Percentiles rank a stretch among this genome's conserved stretches.
These are phyloP conservation scores for Celoporthe dispersa DNA, from an alignment of 2,329 filamentous ascomycete genomes.

Conservation along the genomic window DNA sequence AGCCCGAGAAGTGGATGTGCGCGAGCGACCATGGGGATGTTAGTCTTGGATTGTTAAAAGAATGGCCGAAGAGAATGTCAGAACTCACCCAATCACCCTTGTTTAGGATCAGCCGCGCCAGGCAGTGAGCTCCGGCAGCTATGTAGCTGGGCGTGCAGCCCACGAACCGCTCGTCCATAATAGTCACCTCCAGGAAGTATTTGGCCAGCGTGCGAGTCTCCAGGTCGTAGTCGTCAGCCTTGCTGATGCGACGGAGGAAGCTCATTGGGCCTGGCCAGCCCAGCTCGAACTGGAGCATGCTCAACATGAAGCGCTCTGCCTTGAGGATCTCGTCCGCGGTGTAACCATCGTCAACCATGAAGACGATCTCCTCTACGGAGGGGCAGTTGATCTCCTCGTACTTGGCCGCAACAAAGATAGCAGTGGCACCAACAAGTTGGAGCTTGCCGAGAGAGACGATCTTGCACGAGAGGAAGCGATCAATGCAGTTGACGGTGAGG, in stretches of 20 bases:
- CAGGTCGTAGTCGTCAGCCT: slow-evolving; percentile 95
- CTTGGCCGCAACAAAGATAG: slow-evolving; percentile 94
- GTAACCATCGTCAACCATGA: slow-evolving; percentile 96
- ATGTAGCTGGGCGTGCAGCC: slow-evolving; percentile 88
- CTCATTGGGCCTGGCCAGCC: slow-evolving; percentile 99
- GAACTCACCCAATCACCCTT: slow-evolving; percentile 90
- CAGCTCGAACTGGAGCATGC: slow-evolving; percentile 92
- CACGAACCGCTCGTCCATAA: slow-evolving; percentile 98
- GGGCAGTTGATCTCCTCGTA: slow-evolving; percentile 99
- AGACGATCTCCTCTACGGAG: slow-evolving; percentile 92
- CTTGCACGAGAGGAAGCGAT: slow-evolving; percentile 93
- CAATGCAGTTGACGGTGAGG: slow-evolving; percentile 94
- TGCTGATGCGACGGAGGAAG: slow-evolving; percentile 95
- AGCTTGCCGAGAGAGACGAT: slow-evolving; percentile 93
- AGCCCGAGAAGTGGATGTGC: slow-evolving; percentile 92
- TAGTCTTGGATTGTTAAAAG: slow-evolving; percentile 13
- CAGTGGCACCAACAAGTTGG: slow-evolving; percentile 93
- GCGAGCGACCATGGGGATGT: slow-evolving; percentile 65
- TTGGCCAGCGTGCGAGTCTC: slow-evolving; percentile 95
- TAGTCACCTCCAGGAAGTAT: slow-evolving; percentile 94
- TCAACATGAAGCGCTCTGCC: slow-evolving; percentile 97
- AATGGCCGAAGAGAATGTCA: slow-evolving; percentile 8
- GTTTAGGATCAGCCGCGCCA: slow-evolving; percentile 84
- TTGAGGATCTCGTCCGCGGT: slow-evolving; percentile 90
- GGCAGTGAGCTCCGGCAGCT: slow-evolving; percentile 88